Conservation (phyloP, 345 rosid genomes). For the Syzygium aromaticum region DNA sequence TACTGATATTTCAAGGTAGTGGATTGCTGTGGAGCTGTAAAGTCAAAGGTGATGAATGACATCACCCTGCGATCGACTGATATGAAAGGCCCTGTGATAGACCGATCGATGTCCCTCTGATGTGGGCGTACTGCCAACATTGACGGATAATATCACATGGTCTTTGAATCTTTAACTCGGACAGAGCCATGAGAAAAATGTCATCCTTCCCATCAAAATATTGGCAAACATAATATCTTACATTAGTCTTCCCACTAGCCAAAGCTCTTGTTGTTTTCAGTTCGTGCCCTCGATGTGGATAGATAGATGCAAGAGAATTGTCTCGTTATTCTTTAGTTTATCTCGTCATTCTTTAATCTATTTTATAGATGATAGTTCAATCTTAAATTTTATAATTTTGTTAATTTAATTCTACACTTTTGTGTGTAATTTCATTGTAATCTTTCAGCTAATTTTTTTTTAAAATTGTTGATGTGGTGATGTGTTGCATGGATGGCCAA, state of each 20-base stretch:
- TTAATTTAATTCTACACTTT: no score
- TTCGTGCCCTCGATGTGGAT: background rate
- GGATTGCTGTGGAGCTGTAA: background rate
- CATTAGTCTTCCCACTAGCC: background rate
- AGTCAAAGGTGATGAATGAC: fast-evolving
- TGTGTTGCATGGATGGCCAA: fast-evolving
- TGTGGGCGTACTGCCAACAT: background rate
- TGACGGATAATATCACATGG: background rate
- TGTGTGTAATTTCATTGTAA: no score
- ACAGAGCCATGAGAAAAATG: background rate
- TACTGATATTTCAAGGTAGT: background rate
- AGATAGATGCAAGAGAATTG: background rate
- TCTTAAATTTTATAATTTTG: no score
- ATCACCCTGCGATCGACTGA: background rate
- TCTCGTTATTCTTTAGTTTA: background rate
- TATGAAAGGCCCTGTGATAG: background rate
- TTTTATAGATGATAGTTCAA: background rate
- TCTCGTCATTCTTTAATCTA: background rate
- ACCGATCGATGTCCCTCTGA: background rate
- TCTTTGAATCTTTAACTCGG: background rate
- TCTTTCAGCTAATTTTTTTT: fast-evolving
- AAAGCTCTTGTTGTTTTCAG: background rate
- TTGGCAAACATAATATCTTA: background rate
- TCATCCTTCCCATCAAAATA: background rate
- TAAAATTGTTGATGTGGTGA: no score